These are phyloP conservation scores for Alternaria arborescens DNA, from an alignment of 2,329 filamentous ascomycete species.

Conservation along the genomic window DNA sequence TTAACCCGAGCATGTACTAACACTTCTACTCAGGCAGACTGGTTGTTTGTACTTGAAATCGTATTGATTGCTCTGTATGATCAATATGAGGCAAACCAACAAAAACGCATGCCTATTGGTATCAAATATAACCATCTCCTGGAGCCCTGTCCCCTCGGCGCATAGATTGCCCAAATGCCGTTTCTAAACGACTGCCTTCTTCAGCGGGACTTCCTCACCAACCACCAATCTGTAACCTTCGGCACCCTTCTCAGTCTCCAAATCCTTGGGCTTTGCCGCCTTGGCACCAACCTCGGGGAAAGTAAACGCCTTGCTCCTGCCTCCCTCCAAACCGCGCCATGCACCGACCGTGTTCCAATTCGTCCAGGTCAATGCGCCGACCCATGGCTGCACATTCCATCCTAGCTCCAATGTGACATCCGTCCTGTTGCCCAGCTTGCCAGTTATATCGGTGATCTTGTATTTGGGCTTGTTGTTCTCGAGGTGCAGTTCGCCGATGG, in stretches of 20 bases:
- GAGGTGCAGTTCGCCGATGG: conserved; percentile 76
- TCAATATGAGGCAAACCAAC: background rate
- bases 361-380: conserved; percentile 85
- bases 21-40: background rate
- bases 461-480: conserved; percentile 93
- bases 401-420: conserved; percentile 83
- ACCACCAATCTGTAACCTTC: conserved; percentile 58
- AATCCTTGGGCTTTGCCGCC: conserved; percentile 62
- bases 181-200: conserved; percentile 20
- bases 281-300: conserved; percentile 74
- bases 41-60: background rate
- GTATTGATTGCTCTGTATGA: no score
- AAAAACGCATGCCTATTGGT: background rate
- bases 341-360: conserved; percentile 58
- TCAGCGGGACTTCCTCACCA: conserved; percentile 40
- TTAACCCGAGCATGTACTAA: conserved; percentile 10
- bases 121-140: background rate
- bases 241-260: conserved; percentile 59
- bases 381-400: conserved; percentile 98
- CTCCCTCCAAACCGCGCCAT: conserved; percentile 73
- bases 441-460: conserved; percentile 89
- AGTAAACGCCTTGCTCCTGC: conserved; percentile 69
- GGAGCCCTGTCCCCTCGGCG: background rate
- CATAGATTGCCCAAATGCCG: background rate
- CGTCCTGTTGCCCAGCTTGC: conserved; percentile 75